A percentile compares a stretch with the other conserved stretches of the same genome.
Conservation (phyloP, 169 alveolate genomes). For the Plasmodium inui region DNA sequence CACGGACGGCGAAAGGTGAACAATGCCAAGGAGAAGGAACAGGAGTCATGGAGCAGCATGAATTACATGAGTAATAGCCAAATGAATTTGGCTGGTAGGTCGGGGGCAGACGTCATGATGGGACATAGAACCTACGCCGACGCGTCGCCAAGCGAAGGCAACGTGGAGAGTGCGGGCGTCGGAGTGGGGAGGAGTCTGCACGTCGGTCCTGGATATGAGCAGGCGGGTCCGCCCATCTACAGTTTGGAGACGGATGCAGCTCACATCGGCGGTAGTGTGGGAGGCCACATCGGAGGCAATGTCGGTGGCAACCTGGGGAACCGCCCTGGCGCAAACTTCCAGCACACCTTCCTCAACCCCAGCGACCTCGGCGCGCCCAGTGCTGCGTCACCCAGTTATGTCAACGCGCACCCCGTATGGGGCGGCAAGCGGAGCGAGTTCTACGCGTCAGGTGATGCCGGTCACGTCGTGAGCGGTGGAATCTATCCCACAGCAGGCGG, state of each 20-base stretch:
- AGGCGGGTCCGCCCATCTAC: neutral
- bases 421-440: constrained; percentile 5
- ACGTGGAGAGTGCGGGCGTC: too few relatives aligned
- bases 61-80: constrained; percentile 7
- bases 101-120: neutral
- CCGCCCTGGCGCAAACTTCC: neutral
- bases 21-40: constrained; percentile 23
- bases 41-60: constrained; percentile 12
- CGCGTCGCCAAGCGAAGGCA: neutral
- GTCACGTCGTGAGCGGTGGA: neutral
- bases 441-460: neutral
- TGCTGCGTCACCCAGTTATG: neutral
- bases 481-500: neutral
- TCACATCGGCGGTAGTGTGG: neutral
- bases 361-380: neutral
- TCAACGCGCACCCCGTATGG: constrained; percentile 18
- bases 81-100: constrained; percentile 7
- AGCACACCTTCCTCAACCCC: neutral
- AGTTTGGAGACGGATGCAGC: neutral
- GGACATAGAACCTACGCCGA: neutral
- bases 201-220: neutral
- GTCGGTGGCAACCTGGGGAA: neutral
- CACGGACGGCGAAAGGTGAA: constrained; percentile 56
- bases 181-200: neutral
- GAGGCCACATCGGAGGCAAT: neutral